These are phyloP conservation scores for Vanilla planifolia DNA, from an alignment of 106 monocot species.

Conservation along the genomic window DNA sequence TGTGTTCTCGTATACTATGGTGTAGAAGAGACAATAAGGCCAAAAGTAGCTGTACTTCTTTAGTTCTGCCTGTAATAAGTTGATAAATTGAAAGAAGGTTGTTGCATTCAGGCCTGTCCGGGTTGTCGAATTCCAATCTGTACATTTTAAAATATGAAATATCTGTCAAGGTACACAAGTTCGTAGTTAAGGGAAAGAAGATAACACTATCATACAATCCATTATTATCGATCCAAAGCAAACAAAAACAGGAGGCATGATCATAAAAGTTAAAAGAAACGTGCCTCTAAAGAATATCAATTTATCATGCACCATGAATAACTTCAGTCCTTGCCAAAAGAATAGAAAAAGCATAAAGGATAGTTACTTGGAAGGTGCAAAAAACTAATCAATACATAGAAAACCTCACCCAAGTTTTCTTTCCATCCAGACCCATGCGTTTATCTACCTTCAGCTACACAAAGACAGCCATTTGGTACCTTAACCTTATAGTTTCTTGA, in stretches of 20 bases:
- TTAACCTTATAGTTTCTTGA: no score
- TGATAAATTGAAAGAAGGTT: conserved; percentile 94
- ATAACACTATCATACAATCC: background rate
- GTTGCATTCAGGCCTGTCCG: conserved; percentile 93
- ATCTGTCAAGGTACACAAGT: background rate
- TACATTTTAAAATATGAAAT: background rate
- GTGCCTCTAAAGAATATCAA: no score
- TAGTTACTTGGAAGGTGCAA: no score
- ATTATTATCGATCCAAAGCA: background rate
- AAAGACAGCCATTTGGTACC: no score
- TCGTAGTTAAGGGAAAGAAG: background rate
- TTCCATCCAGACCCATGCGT: no score
- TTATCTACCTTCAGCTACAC: no score
- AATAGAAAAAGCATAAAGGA: no score
- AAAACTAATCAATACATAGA: no score
- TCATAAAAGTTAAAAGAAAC: background rate
- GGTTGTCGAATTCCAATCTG: conserved; percentile 94
- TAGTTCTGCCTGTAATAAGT: conserved; percentile 70
- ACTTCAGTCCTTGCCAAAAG: no score
- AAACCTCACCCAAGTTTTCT: no score
- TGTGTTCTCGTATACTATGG: background rate
- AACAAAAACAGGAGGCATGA: background rate
- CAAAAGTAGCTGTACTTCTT: conserved; percentile 43
- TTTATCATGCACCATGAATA: no score
- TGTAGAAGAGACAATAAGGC: background rate